Evolutionary conservation across 768 basidiomycete species (phyloP).

Genomic region (Termitomyces sp.): DNA sequence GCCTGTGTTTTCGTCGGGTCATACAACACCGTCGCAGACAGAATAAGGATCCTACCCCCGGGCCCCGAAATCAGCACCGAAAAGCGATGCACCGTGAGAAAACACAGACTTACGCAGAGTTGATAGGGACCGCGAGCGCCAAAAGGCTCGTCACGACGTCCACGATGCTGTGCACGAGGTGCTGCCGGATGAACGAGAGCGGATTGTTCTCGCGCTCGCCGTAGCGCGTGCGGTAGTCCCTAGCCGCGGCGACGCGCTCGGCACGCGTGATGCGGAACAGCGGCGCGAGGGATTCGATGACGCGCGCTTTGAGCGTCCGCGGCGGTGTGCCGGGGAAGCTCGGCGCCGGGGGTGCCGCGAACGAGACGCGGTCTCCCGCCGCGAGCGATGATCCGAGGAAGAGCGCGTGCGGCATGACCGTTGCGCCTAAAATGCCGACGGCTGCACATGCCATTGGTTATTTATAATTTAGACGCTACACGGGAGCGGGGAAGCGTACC

Average conservation of each 20-base stretch:
- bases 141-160: slow-evolving; percentile 58
- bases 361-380: slow-evolving; percentile 28
- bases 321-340: slow-evolving; percentile 6
- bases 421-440: slow-evolving; percentile 61
- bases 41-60: slow-evolving; percentile 59
- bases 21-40: slow-evolving; percentile 70
- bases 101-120: slow-evolving; percentile 52
- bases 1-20: slow-evolving; percentile 21
- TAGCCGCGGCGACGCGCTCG: slow-evolving; percentile 23
- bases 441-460: no score
- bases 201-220: slow-evolving; percentile 44
- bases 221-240: slow-evolving; percentile 31
- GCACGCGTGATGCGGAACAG: slow-evolving; percentile 26
- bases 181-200: slow-evolving; percentile 40
- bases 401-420: slow-evolving; percentile 74
- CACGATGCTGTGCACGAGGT: slow-evolving; percentile 49
- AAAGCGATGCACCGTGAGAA: no score
- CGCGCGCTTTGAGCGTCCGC: slow-evolving; percentile 7
- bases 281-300: slow-evolving; percentile 7
- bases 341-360: slow-evolving; percentile 12
- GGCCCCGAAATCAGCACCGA: neutral
- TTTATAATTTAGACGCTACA: no score
- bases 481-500: slow-evolving; percentile 24
- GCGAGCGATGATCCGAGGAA: slow-evolving; percentile 31
- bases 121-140: slow-evolving; percentile 71